phyloP scores from a whole-genome alignment of 2,329 filamentous ascomycete species.

The Hyphodiscus sp. region DNA sequence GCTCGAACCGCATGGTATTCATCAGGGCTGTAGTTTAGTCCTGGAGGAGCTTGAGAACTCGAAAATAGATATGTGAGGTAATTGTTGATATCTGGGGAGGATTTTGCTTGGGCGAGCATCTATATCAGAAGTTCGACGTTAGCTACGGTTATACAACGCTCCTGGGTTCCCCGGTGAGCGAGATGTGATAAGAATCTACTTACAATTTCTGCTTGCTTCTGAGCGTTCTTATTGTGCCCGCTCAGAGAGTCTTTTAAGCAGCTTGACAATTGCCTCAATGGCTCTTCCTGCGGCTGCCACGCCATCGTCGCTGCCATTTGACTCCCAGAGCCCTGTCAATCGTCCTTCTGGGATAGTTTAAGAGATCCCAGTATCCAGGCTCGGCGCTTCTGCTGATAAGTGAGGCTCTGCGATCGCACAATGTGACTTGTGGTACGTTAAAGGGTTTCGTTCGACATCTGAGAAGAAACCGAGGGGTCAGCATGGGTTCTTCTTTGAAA shows the following conservation, averaged over 20 bases:
- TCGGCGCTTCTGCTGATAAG: conserved; percentile 18
- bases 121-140: conserved; percentile 35
- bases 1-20: conserved; percentile 74
- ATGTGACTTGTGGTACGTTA: conserved; percentile 28
- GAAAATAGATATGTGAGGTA: conserved; percentile 91
- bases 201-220: conserved; percentile 86
- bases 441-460: conserved; percentile 24
- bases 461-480: conserved; percentile 11
- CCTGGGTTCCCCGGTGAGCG: background rate
- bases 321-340: conserved; percentile 15
- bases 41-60: conserved; percentile 55
- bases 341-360: conserved; percentile 11
- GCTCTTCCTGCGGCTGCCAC: conserved; percentile 88
- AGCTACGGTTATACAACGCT: background rate
- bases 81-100: conserved; percentile 90
- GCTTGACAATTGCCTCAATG: conserved; percentile 79
- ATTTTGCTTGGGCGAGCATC: conserved; percentile 90
- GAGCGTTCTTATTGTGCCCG: conserved; percentile 68
- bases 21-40: conserved; percentile 49
- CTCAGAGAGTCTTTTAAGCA: conserved; percentile 91
- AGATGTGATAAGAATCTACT: conserved; percentile 33
- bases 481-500: conserved; percentile 1
- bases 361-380: conserved; percentile 27
- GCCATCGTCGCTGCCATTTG: conserved; percentile 57
- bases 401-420: conserved; percentile 25